Percentiles rank a stretch among this genome's conserved stretches.
These are phyloP conservation scores for Botrytis sinoallii DNA, from an alignment of 2,329 filamentous ascomycete genomes.

Conservation along the genomic window DNA sequence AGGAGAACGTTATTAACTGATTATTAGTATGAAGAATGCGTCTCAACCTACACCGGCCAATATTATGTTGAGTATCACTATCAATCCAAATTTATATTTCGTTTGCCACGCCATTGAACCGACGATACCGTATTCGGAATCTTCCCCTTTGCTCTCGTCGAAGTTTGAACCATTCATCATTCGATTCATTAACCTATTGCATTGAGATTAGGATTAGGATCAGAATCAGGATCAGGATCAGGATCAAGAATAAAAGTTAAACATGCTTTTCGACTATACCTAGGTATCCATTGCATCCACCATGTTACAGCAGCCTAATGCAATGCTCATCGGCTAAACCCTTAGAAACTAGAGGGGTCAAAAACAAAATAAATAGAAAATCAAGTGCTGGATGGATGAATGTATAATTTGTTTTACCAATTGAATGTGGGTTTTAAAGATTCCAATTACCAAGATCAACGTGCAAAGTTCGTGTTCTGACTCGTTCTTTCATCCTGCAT, in stretches of 20 bases:
- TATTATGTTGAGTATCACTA: not conserved
- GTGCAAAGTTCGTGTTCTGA: constrained; percentile 17
- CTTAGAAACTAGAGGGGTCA: constrained; percentile 10
- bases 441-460: constrained; percentile 11
- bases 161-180: not conserved
- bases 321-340: constrained; percentile 5
- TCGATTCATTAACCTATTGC: not conserved
- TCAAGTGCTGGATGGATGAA: not conserved
- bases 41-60: not conserved
- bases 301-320: constrained; percentile 3
- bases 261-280: not conserved
- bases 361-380: not conserved
- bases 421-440: not conserved
- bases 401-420: not conserved
- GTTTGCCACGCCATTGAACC: not conserved
- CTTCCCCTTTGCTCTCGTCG: not conserved
- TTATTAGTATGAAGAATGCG: not conserved
- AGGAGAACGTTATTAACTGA: not conserved
- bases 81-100: not conserved
- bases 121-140: not conserved
- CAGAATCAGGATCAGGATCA: not conserved
- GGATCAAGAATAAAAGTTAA: not conserved
- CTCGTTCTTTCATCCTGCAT: constrained; percentile 7
- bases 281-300: not conserved
- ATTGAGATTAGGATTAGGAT: not conserved